A percentile compares a stretch with the other conserved stretches of the same genome.
Evolutionary conservation across 2,329 filamentous ascomycete species (phyloP).

Genomic region (Metarhizium guizhouense): DNA sequence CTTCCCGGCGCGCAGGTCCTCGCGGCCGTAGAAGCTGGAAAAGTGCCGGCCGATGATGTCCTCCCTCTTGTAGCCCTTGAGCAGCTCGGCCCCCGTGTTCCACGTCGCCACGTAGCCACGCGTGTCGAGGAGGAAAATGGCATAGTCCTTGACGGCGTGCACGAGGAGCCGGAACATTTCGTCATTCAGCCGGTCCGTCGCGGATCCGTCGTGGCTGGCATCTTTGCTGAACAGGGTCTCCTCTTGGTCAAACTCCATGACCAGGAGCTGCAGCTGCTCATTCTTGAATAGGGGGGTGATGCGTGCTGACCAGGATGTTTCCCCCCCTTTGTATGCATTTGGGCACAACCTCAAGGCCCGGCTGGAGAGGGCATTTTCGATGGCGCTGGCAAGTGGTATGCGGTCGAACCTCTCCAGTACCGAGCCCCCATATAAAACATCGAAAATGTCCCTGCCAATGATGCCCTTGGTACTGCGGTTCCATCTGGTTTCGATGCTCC

Average conservation of each 20-base stretch:
- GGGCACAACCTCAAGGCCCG: conserved; percentile 16
- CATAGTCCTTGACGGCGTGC: conserved; percentile 52
- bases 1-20: conserved; percentile 39
- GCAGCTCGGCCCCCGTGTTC: conserved; percentile 45
- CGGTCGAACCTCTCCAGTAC: conserved; percentile 16
- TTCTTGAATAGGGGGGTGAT: conserved; percentile 21
- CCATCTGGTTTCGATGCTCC: conserved; percentile 1
- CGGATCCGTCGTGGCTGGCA: conserved; percentile 11
- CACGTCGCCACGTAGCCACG: conserved; percentile 47
- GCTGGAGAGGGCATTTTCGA: conserved; percentile 19
- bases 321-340: conserved; percentile 8
- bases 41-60: conserved; percentile 52
- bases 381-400: conserved; percentile 15
- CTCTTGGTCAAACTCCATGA: conserved; percentile 23
- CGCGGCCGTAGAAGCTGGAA: conserved; percentile 44
- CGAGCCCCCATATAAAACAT: conserved; percentile 17
- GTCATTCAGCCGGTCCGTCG: conserved; percentile 29
- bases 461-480: conserved; percentile 8
- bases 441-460: conserved; percentile 18
- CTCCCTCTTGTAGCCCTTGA: conserved; percentile 44
- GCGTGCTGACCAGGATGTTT: conserved; percentile 19
- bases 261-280: conserved; percentile 18
- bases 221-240: conserved; percentile 4
- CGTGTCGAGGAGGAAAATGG: conserved; percentile 53
- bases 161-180: conserved; percentile 53